Base-by-base conservation (phyloP, 192 early-diverging fungal species). In the Mortierella alpina region DNA sequence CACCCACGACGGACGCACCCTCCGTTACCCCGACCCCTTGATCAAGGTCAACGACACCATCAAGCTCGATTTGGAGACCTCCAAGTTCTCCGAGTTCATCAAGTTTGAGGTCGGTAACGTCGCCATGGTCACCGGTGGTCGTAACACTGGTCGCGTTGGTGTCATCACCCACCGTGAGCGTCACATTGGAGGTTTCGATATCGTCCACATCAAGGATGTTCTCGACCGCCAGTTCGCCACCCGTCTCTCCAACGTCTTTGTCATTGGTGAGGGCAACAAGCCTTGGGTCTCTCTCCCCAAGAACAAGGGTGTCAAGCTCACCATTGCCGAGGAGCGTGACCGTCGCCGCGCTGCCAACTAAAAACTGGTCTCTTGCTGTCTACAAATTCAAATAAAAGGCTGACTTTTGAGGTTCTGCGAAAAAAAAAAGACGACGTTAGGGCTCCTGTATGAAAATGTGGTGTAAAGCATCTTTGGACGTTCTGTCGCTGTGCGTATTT, bases 1-100 rank as follows among this genome's bases (percentile, higher is more conserved):
- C 62, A 99, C 98, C 85, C 98, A 99, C 91, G 98, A 99, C 79
- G 98, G 98, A 47, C 95, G 98, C 83, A 99, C 98, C 73, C 89
- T 98, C 88, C 96, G 98, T 85, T 99, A 97, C 93, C 98, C 98
- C 58, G 98, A 99, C 91, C 98, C 98, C 70, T 70, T 92, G 85
- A 92, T 99, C 90, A 97, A 98, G 93, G 96, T 95, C 83, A 98
- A 98, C 92, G 98, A 99, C 90, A 96, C 96, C 62, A 89, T 99
- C 89, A 96, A 95, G 91, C 87, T 97, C 76, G 97, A 99, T 85
- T 75, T 99, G 56, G 97, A 95, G 85, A 91, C 87, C 59, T 90
- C 89, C 86, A 99, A 99, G 93, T 91, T 97, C 73, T 85, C 86
- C 57, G 96, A 94, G 72, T 94, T 91, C 83, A 86, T 98, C 91